These are phyloP conservation scores for Eucommia ulmoides DNA, from an alignment of 257 asterid species.

Conservation along the genomic window DNA sequence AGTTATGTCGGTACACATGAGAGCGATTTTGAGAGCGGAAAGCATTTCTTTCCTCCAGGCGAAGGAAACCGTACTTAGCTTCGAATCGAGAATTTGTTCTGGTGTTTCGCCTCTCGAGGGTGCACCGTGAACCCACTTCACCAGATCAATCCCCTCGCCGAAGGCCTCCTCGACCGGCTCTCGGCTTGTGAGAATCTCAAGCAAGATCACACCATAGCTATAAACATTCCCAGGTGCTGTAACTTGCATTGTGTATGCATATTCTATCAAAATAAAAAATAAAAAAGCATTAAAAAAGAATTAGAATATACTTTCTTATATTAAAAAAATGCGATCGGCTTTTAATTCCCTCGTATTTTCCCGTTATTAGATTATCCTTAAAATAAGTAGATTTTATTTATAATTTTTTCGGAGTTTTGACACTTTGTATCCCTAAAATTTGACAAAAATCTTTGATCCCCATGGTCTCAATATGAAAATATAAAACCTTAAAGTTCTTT, in stretches of 20 bases:
- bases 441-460: no score
- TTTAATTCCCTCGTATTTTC: no score
- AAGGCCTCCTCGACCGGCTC: slow-evolving; percentile 88
- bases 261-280: slow-evolving; percentile 35
- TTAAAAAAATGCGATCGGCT: no score
- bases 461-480: no score
- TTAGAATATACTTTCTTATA: no score
- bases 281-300: neutral
- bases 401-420: no score
- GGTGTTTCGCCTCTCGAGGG: slow-evolving; percentile 91
- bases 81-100: slow-evolving; percentile 90
- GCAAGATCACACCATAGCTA: slow-evolving; percentile 89
- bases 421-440: no score
- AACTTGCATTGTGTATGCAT: slow-evolving; percentile 98
- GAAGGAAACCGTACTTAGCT: slow-evolving; percentile 80
- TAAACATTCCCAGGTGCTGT: slow-evolving; percentile 97
- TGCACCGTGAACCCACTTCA: slow-evolving; percentile 95
- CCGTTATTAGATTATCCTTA: no score
- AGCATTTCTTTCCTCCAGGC: slow-evolving; percentile 97
- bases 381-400: no score
- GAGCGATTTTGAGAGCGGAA: slow-evolving; percentile 66
- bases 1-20: slow-evolving; percentile 72
- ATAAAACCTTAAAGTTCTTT: no score
- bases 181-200: slow-evolving; percentile 78
- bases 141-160: slow-evolving; percentile 94